Conservation (phyloP, 2,329 filamentous ascomycete genomes). For the Diplodia scrobiculata region DNA sequence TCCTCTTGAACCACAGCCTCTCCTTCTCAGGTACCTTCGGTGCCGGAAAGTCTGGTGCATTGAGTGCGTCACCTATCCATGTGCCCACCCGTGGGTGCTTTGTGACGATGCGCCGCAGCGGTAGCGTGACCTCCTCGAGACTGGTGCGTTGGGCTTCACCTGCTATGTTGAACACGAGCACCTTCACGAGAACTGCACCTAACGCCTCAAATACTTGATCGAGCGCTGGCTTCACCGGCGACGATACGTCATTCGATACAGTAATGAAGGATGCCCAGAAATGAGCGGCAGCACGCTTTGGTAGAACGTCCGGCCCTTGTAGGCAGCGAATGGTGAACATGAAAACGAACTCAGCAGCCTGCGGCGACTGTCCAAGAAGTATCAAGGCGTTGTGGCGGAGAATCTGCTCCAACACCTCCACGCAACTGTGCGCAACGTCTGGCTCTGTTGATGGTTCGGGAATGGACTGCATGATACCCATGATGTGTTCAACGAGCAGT, state of each 20-base stretch:
- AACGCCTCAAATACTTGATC: conserved; percentile 22
- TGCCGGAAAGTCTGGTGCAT: conserved; percentile 22
- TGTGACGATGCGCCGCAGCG: conserved; percentile 17
- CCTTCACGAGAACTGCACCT: conserved; percentile 6
- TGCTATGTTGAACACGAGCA: conserved; percentile 25
- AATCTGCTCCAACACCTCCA: conserved; percentile 70
- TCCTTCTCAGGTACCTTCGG: conserved; percentile 27
- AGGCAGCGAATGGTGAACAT: conserved; percentile 71
- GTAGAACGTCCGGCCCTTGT: conserved; percentile 70
- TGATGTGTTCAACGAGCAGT: conserved; percentile 60
- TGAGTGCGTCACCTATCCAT: conserved; percentile 22
- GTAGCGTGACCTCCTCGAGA: conserved; percentile 21
- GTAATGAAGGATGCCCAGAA: conserved; percentile 60
- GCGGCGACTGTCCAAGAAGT: conserved; percentile 61
- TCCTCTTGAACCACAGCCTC: conserved; percentile 23
- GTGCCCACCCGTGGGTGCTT: conserved; percentile 6
- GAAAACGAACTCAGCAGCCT: conserved; percentile 67
- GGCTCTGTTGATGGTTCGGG: conserved; percentile 65
- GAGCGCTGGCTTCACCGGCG: neutral
- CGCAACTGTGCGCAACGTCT: conserved; percentile 71
- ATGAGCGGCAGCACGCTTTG: conserved; percentile 71
- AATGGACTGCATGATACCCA: conserved; percentile 64
- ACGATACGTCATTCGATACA: neutral
- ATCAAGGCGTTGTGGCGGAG: conserved; percentile 63
- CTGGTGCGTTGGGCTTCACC: conserved; percentile 23